A percentile compares a stretch with the other conserved stretches of the same genome.
Conservation (phyloP, 23 red algal species). For the Cyanidioschyzon merolae region DNA sequence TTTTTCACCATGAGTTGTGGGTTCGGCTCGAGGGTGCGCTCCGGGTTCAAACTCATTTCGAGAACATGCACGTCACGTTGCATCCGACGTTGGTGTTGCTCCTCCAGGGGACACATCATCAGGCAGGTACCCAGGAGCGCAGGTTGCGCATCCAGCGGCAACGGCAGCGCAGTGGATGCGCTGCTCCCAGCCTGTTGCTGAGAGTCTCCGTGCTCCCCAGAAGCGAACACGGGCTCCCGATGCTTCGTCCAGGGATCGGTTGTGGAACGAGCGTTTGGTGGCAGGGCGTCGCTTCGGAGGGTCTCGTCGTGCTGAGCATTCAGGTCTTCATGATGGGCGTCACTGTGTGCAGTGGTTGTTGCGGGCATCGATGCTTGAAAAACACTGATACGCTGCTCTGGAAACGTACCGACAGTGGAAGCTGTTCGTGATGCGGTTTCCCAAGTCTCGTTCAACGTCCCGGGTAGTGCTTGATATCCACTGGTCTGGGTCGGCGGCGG, state of each 20-base stretch:
- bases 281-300: not conserved
- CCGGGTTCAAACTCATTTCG: slow-evolving; percentile 24
- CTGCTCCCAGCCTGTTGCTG: not conserved
- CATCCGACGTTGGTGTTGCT: slow-evolving; percentile 30
- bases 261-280: too few species aligned
- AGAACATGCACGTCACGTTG: slow-evolving; percentile 54
- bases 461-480: not conserved
- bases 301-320: not conserved
- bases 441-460: not conserved
- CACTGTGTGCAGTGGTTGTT: too few species aligned
- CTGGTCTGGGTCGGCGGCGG: not conserved
- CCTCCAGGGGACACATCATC: slow-evolving; percentile 73
- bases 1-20: slow-evolving; percentile 73
- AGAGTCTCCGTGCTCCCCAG: not conserved
- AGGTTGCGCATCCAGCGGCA: slow-evolving; percentile 13
- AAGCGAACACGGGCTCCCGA: not conserved
- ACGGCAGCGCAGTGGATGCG: not conserved
- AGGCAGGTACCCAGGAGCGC: slow-evolving; percentile 66
- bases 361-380: too few species aligned
- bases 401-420: not conserved
- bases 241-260: not conserved
- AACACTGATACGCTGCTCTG: too few species aligned
- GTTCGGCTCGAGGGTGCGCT: slow-evolving; percentile 35
- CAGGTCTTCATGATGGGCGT: too few species aligned
- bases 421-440: not conserved